Percentiles rank a stretch among this genome's conserved stretches.
These are phyloP conservation scores for Suhomyces sp. DNA, from an alignment of 805 yeast genomes.

Conservation along the genomic window DNA sequence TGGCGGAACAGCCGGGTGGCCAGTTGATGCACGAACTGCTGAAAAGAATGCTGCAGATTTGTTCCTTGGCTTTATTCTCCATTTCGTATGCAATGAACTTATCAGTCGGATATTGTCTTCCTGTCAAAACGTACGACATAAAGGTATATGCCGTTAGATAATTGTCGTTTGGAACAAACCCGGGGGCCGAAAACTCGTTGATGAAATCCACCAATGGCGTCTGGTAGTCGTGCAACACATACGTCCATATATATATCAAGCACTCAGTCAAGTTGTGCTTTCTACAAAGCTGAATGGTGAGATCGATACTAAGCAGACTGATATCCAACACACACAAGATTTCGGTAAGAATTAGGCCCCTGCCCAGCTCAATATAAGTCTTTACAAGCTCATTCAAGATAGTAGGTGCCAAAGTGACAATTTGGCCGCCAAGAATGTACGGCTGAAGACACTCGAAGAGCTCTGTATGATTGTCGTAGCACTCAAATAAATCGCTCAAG, in stretches of 20 bases:
- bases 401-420: slow-evolving; percentile 56
- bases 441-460: slow-evolving; percentile 56
- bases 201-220: slow-evolving; percentile 69
- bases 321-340: slow-evolving; percentile 69
- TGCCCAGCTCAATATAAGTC: slow-evolving; percentile 38
- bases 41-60: slow-evolving; percentile 57
- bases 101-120: slow-evolving; percentile 79
- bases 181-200: slow-evolving; percentile 23
- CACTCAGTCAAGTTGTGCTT: slow-evolving; percentile 58
- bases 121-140: slow-evolving; percentile 66
- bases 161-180: slow-evolving; percentile 4
- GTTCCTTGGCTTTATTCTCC: slow-evolving; percentile 44
- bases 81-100: slow-evolving; percentile 35
- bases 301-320: slow-evolving; percentile 69
- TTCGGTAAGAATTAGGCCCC: slow-evolving; percentile 57
- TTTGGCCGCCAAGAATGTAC: slow-evolving; percentile 45
- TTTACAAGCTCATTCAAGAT: slow-evolving; percentile 62
- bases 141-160: slow-evolving; percentile 42
- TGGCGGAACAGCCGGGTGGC: slow-evolving; percentile 22
- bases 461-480: slow-evolving; percentile 21
- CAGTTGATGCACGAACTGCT: slow-evolving; percentile 50
- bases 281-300: slow-evolving; percentile 62
- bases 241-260: slow-evolving; percentile 68
- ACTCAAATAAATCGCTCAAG: slow-evolving; percentile 24
- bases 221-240: slow-evolving; percentile 62